Base-by-base conservation (phyloP, 1,284 basidiomycete species). In the Naganishia albida region DNA sequence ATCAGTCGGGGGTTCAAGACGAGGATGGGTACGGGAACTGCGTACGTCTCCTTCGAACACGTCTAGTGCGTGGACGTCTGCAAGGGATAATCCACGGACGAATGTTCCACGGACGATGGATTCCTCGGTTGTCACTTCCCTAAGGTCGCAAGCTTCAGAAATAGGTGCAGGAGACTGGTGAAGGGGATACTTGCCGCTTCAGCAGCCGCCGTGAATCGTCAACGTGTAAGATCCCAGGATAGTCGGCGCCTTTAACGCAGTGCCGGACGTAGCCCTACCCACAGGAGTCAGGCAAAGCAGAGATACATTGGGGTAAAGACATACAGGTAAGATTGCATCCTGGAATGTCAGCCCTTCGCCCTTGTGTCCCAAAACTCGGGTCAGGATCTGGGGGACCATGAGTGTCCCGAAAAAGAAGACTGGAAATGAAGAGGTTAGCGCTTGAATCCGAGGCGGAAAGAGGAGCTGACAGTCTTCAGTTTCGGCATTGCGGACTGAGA, bases 331-430 rank as follows among this genome's bases (percentile, higher is more conserved):
- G 7, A 85, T 64, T 0, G 83, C 84, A 63, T 87, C 84, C 69
- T 85, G 84, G 59, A 86, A 82, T 46, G 81, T 72, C 6, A 90
- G 80, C 66, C 84, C 80, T 10, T 79, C 72, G 12, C 85, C 85
- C 59, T 85, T 79, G 66, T 87, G 84, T 10, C 81, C 80, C 28
- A 90, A 83, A 10, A 90, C 88, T 20, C 85, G 81, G 65, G 78
- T 81, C 43, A 90, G 79, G 70, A 90, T 85, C 57, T 82, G 83
- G 12, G 88, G 88, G 68, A 89, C 87, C 81, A 88, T 85, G 28
- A 90, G 78, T 0, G 89, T 91, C 30, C 92, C 92, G 75, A 94
- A 93, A 81, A 93, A 92, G 78, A 94, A 93, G 4, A 88, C 88
- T 65, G 81, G 77, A 34, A 65, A 13, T 15, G 6, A 34, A 42